A percentile compares a stretch with the other conserved stretches of the same genome.
phyloP scores from a whole-genome alignment of 1,139 yeast genomes.

The Pichiaceae sp. region DNA sequence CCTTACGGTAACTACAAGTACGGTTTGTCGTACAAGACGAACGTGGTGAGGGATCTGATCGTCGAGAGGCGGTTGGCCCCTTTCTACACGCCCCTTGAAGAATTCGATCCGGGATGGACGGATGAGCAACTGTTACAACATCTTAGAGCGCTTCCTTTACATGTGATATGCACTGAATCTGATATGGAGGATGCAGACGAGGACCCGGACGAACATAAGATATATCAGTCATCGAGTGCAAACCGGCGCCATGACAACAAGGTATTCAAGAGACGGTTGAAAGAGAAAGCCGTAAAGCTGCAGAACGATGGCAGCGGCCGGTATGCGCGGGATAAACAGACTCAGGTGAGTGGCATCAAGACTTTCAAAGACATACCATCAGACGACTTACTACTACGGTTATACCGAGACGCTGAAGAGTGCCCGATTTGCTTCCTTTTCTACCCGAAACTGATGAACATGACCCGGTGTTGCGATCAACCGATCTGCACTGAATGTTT shows the following conservation, averaged over 20 bases:
- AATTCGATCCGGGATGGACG: constrained; percentile 67
- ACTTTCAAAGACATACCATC: constrained; percentile 28
- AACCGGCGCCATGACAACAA: constrained; percentile 50
- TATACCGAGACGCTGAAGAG: constrained; percentile 64
- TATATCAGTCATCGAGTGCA: constrained; percentile 42
- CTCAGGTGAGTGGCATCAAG: constrained; percentile 17
- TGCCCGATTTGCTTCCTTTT: constrained; percentile 93
- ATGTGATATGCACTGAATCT: constrained; percentile 50
- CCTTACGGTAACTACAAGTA: constrained; percentile 82
- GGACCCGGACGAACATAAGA: constrained; percentile 48
- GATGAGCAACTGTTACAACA: constrained; percentile 59
- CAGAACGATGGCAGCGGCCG: constrained; percentile 48
- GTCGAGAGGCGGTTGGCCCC: constrained; percentile 72
- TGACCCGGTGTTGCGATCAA: constrained; percentile 86
- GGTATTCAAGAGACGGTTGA: constrained; percentile 38
- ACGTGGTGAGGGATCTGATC: constrained; percentile 60
- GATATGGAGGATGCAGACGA: constrained; percentile 49
- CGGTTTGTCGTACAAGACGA: constrained; percentile 66
- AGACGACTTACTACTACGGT: constrained; percentile 32
- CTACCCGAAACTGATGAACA: constrained; percentile 71
- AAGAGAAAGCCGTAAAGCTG: constrained; percentile 36
- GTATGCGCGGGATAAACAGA: constrained; percentile 32
- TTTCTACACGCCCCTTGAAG: constrained; percentile 83
- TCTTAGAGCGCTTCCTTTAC: constrained; percentile 41
- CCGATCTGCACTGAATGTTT: constrained; percentile 95